Base-by-base conservation (phyloP, 2,329 filamentous ascomycete genomes). In the Clarireedia hainanense region DNA sequence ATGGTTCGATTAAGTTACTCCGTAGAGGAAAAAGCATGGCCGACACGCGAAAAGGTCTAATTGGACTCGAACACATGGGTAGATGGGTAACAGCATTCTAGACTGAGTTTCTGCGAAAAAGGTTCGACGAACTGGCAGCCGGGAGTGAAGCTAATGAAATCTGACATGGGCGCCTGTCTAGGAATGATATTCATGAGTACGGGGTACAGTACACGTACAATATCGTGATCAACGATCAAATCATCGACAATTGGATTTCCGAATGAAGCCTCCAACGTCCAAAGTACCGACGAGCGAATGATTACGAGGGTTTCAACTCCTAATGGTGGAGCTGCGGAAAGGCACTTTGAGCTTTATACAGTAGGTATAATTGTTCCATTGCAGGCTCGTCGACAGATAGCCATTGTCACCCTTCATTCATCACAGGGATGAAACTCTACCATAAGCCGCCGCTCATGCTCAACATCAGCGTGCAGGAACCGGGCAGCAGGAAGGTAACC, bases 21-120 rank as follows among this genome's bases (percentile, higher is more conserved):
- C 36, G 30, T 10, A 20, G 23, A 50, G 47, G 5, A 20, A n/a
- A 50, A 55, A 55, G 26, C 52, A 52, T 52, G 54, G 54, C 24
- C 14, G 47, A 37, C 48, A 56, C 49, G 54, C 49, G 42, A 27
- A 43, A 36, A 30, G 24, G 36, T 50, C 48, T 27, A n/a, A 27
- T 24, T 42, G 30, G 37, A 43, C 23, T 46, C n/a, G 17, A 20
- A 42, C 24, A 47, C 45, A 55, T 47, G 52, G 52, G 26, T 55
- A 51, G 24, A 55, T 47, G 52, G 52, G 26, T 55, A 40, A 37
- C 49, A 43, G 42, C 52, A 55, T 55, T 55, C 52, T 55, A 50
- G 46, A 50, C 30, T 36, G 24, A 43, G 10, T 17, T 20, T 17
- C 20, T 2, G 15, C 26, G 15, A n/a, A 53, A 53, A 30, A 26